Evolutionary conservation across 2,329 filamentous ascomycete genomes (phyloP).

Genomic region (Parasarocladium wereldwijsianum): DNA sequence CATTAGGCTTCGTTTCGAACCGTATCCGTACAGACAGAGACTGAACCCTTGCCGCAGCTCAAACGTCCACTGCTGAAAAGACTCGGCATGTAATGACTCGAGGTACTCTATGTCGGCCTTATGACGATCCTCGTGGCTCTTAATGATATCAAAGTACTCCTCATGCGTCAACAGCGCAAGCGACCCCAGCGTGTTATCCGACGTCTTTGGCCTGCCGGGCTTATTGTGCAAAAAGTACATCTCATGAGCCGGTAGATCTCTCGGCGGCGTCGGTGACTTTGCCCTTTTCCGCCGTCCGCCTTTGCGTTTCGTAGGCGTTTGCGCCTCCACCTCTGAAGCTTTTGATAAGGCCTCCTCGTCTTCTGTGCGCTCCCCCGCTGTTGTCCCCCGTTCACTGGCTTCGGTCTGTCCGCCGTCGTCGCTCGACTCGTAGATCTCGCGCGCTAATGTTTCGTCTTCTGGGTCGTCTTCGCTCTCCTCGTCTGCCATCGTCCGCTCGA

Average conservation of each 20-base stretch:
- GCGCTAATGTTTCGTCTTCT: conserved; percentile 51
- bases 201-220: conserved; percentile 67
- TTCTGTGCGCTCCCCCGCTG: conserved; percentile 8
- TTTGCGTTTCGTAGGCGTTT: conserved; percentile 26
- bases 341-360: conserved; percentile 17
- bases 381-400: conserved; percentile 11
- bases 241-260: conserved; percentile 74
- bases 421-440: conserved; percentile 50
- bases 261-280: conserved; percentile 64
- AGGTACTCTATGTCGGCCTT: conserved; percentile 55
- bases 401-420: conserved; percentile 32
- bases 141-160: conserved; percentile 63
- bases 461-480: conserved; percentile 57
- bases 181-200: conserved; percentile 66
- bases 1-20: conserved; percentile 68
- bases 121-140: conserved; percentile 54
- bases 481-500: conserved; percentile 54
- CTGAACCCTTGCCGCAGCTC: conserved; percentile 80
- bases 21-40: conserved; percentile 83
- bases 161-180: conserved; percentile 74
- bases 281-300: conserved; percentile 12
- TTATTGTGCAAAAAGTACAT: conserved; percentile 90
- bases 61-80: conserved; percentile 85
- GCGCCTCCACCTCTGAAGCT: conserved; percentile 7
- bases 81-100: conserved; percentile 59